Base-by-base conservation (phyloP, 768 basidiomycete species). In the Russula foetens region DNA sequence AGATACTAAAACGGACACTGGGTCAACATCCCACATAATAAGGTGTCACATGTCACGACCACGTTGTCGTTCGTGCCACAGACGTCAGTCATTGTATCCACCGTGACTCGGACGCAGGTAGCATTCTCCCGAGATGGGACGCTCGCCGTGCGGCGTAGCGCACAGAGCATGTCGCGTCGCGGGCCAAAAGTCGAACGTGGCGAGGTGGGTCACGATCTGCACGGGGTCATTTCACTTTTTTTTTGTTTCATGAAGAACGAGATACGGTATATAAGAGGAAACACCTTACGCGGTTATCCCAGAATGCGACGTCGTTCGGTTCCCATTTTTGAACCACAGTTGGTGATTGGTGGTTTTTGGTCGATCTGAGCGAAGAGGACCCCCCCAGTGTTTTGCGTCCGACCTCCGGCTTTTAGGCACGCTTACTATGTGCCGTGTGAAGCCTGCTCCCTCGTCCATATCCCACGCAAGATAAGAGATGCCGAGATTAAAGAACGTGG, bases 181-280 rank as follows among this genome's bases (percentile, higher is more conserved):
- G 11, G 87, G 87, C 83, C 82, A 91, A 71, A 89, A 90, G 71
- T 92, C 89, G 67, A 90, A 91, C 14, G 82, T 90, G 14, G 89
- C 90, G 21, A 84, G 82, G 67, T 93, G 92, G 15, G 80, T 88
- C 43, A 85, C 84, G 60, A 89, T 69, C 86, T 87, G 62, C 35
- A 46, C n/a, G n/a, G n/a, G n/a, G n/a, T n/a, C n/a, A n/a, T n/a
- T n/a, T n/a, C n/a, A n/a, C n/a, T n/a, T n/a, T n/a, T n/a, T n/a
- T n/a, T n/a, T n/a, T n/a, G n/a, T n/a, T n/a, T n/a, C n/a, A n/a
- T n/a, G n/a, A n/a, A n/a, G n/a, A n/a, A n/a, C 23, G 15, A 21
- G 31, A 46, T 46, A n/a, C 19, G 31, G 31, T 33, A 5, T 33
- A 5, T 33, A 31, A 7, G 12, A 9, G 26, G 8, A n/a, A 14